Conservation (phyloP, 1,284 basidiomycete species). For the Phenoliferia sp. region DNA sequence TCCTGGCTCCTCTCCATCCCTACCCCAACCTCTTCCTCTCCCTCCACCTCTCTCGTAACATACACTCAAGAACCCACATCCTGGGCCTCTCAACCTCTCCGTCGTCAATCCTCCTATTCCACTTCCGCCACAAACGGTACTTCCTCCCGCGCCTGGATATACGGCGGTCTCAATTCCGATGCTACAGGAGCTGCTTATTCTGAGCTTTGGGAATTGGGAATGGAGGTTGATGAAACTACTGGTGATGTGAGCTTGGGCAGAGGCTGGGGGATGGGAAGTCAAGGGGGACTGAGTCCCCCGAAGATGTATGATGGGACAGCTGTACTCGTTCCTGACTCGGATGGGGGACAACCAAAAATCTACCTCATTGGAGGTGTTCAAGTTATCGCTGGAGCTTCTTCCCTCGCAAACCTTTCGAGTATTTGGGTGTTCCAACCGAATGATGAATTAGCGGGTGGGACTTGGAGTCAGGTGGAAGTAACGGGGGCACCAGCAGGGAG, state of each 20-base stretch:
- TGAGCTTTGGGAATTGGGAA: constrained; percentile 25
- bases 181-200: constrained; percentile 8
- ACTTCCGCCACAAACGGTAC: constrained; percentile 24
- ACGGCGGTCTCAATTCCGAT: constrained; percentile 19
- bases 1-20: constrained; percentile 8
- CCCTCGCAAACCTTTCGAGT: neutral
- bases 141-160: constrained; percentile 21
- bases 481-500: neutral
- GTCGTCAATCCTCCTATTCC: constrained; percentile 12
- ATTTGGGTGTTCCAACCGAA: constrained; percentile 13
- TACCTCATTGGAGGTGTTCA: constrained; percentile 22
- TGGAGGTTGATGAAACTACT: neutral
- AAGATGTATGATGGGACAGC: constrained; percentile 22
- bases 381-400: neutral
- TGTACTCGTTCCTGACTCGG: constrained; percentile 10
- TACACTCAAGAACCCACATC: constrained; percentile 9
- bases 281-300: neutral
- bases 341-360: constrained; percentile 4
- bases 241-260: neutral
- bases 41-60: neutral
- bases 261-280: constrained; percentile 7
- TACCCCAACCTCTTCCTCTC: neutral
- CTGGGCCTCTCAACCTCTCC: constrained; percentile 14
- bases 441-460: neutral
- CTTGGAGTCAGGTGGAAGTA: constrained; percentile 2